Conservation (phyloP, 2,329 filamentous ascomycete species). For the Gaeumannomyces tritici region DNA sequence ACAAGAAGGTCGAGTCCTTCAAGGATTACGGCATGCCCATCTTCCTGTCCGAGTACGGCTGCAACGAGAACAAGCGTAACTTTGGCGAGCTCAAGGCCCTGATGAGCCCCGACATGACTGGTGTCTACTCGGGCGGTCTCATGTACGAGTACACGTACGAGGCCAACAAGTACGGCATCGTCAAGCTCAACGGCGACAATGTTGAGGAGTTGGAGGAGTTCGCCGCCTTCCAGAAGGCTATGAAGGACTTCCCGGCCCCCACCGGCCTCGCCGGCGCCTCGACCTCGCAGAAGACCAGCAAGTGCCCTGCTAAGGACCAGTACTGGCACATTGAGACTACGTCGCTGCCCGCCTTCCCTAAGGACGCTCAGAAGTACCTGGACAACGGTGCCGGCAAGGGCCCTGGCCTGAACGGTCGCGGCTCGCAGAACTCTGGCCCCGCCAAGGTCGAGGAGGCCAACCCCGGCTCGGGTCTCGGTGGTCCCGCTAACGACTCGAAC, state of each 20-base stretch:
- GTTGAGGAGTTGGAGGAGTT: constrained; percentile 57
- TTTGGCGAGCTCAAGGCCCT: constrained; percentile 74
- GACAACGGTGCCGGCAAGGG: constrained; percentile 41
- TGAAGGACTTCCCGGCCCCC: constrained; percentile 39
- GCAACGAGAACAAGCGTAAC: constrained; percentile 68
- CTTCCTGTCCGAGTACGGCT: constrained; percentile 94
- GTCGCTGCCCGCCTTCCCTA: constrained; percentile 41
- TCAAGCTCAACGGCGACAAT: constrained; percentile 46
- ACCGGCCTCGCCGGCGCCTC: constrained; percentile 39
- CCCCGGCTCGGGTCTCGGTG: constrained; percentile 27
- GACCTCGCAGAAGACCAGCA: constrained; percentile 32
- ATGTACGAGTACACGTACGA: constrained; percentile 92
- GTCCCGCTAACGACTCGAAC: constrained; percentile 19
- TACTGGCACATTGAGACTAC: constrained; percentile 42
- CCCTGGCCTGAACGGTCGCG: constrained; percentile 40
- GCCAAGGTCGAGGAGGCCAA: constrained; percentile 33
- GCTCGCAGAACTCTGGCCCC: constrained; percentile 42
- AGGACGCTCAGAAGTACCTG: constrained; percentile 42
- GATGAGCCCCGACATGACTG: constrained; percentile 75
- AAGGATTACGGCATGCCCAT: constrained; percentile 78
- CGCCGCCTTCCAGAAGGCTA: constrained; percentile 36
- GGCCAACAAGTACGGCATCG: constrained; percentile 71
- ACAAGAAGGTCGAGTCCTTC: constrained; percentile 81
- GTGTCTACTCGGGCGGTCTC: constrained; percentile 88
- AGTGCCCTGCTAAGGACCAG: constrained; percentile 38